Evolutionary conservation across 1,139 yeast species (phyloP).

Genomic region (Blastobotrys elegans): DNA sequence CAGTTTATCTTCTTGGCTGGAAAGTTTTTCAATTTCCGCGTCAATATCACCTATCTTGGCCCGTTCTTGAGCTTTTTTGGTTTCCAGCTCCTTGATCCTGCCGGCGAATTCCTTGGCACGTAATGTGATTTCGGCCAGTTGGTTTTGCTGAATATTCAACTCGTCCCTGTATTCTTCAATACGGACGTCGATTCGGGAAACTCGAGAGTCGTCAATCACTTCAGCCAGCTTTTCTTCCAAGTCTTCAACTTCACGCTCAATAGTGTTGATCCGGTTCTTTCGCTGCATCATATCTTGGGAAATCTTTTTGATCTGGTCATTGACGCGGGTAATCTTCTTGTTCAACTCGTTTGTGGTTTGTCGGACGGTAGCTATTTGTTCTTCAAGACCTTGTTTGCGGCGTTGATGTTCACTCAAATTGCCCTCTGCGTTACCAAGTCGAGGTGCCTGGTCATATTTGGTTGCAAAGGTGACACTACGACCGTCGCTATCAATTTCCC

Average conservation of each 20-base stretch:
- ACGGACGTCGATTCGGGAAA: neutral
- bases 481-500: neutral
- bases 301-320: neutral
- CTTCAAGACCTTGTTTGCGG: neutral
- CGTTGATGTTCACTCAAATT: too few relatives aligned
- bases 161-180: neutral
- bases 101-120: constrained; percentile 19
- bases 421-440: neutral
- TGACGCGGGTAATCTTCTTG: neutral
- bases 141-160: neutral
- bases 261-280: neutral
- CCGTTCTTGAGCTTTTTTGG: neutral
- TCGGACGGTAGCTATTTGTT: neutral
- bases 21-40: neutral
- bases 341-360: neutral
- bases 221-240: constrained; percentile 10
- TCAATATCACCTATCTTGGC: neutral
- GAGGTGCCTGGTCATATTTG: neutral
- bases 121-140: neutral
- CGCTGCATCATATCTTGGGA: neutral
- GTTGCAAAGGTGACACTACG: constrained; percentile 39
- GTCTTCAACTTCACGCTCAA: neutral
- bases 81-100: neutral
- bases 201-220: neutral
- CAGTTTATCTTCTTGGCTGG: neutral